A percentile compares a stretch with the other conserved stretches of the same genome.
Evolutionary conservation across 176 grass and related monocot genomes (phyloP).

Genomic region (Oryza longistaminata): DNA sequence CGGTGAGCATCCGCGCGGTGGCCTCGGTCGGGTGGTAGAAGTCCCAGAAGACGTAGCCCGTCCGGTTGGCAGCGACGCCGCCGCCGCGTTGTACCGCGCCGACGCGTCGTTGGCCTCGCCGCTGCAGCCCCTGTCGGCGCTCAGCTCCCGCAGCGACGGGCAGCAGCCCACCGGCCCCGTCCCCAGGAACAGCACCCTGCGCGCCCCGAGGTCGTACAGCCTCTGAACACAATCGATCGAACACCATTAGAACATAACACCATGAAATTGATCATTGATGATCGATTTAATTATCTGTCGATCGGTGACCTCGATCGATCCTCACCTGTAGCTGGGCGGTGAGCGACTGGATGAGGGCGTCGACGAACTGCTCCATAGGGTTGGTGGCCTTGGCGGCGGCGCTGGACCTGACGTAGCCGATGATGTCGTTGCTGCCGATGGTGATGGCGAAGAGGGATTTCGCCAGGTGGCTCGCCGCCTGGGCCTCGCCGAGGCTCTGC

Average conservation of each 20-base stretch:
- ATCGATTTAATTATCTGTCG: not conserved
- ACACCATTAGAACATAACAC: too few relatives aligned
- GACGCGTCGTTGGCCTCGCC: conserved; percentile 50
- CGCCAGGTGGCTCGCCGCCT: conserved; percentile 48
- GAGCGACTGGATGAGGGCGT: conserved; percentile 51
- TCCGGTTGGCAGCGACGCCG: conserved; percentile 49
- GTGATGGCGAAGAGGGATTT: conserved; percentile 75
- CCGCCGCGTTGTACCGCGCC: conserved; percentile 58
- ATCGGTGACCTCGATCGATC: too few relatives aligned
- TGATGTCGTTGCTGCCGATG: conserved; percentile 93
- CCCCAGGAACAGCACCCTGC: conserved; percentile 67
- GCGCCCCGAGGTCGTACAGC: conserved; percentile 68
- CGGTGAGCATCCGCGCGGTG: conserved; percentile 50
- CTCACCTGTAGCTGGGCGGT: conserved; percentile 59
- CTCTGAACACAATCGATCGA: conserved; percentile 25
- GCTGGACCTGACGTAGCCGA: conserved; percentile 61
- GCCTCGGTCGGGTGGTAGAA: conserved; percentile 81
- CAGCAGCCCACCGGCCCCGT: conserved; percentile 69
- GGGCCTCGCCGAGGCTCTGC: conserved; percentile 52
- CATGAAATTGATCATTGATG: not conserved
- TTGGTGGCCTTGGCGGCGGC: conserved; percentile 7
- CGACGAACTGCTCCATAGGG: conserved; percentile 49
- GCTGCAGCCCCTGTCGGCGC: conserved; percentile 48
- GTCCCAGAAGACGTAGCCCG: conserved; percentile 71
- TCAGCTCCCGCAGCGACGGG: conserved; percentile 59